Percentiles rank a stretch among this genome's conserved stretches.
These are phyloP conservation scores for Trypethelium eluteriae DNA, from an alignment of 495 filamentous ascomycete species.

Conservation along the genomic window DNA sequence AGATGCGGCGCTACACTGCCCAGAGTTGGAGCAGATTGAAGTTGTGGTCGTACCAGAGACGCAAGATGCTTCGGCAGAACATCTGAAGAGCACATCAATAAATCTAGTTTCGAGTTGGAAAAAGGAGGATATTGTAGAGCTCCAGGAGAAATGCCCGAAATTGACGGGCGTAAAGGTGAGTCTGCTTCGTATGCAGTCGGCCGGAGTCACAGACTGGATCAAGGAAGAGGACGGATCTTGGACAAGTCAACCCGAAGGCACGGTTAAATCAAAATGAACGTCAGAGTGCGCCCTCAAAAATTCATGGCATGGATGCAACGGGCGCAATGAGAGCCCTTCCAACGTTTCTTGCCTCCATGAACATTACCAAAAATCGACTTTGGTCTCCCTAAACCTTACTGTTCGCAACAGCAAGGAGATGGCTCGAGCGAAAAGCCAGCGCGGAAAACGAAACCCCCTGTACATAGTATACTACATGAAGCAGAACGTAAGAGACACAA, in stretches of 20 bases:
- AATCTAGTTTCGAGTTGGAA: background rate
- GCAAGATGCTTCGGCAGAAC: background rate
- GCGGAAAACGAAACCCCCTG: too few relatives aligned
- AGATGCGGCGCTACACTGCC: slow-evolving; percentile 19
- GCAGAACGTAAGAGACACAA: too few relatives aligned
- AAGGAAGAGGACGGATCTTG: background rate
- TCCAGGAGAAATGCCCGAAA: background rate
- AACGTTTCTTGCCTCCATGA: too few relatives aligned
- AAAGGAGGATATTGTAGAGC: background rate
- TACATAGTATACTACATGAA: too few relatives aligned
- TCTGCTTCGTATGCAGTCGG: slow-evolving; percentile 4
- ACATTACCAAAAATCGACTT: too few relatives aligned
- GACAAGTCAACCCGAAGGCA: background rate
- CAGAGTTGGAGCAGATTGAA: slow-evolving; percentile 29
- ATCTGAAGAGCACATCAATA: background rate
- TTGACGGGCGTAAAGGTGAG: background rate
- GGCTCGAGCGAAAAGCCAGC: too few relatives aligned
- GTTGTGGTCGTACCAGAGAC: slow-evolving; percentile 18
- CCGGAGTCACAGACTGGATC: background rate
- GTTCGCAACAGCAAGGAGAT: too few relatives aligned
- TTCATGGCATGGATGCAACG: too few relatives aligned
- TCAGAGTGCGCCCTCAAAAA: too few relatives aligned
- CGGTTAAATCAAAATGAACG: too few relatives aligned
- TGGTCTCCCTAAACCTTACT: too few relatives aligned
- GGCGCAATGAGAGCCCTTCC: too few relatives aligned